phyloP scores from a whole-genome alignment of 371 early-diverging fungal species.

The Scutellospora calospora region DNA sequence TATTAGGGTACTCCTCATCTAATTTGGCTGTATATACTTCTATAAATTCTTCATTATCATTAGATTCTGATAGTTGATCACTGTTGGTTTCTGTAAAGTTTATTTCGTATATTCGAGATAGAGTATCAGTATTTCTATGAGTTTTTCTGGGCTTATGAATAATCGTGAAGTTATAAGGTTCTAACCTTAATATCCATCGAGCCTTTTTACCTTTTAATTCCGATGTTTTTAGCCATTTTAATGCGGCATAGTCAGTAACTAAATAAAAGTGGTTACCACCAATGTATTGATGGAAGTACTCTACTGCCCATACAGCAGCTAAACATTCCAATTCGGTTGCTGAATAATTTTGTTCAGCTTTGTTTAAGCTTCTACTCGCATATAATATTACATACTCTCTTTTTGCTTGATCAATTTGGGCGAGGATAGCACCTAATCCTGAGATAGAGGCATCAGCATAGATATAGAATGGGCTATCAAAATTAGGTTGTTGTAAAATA shows the following conservation, averaged over 20 bases:
- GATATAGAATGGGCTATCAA: conserved; percentile 46
- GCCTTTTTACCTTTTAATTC: background rate
- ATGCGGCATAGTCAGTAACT: background rate
- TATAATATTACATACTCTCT: conserved; percentile 41
- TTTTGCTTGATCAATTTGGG: conserved; percentile 49
- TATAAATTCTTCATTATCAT: no score
- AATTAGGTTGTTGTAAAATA: conserved; percentile 54
- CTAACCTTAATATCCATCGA: background rate
- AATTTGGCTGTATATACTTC: no score
- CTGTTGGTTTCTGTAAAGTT: no score
- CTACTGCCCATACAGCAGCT: conserved; percentile 51
- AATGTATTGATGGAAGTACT: conserved; percentile 52
- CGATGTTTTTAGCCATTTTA: background rate
- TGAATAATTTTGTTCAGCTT: no score
- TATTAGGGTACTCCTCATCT: no score
- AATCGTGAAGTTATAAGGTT: background rate
- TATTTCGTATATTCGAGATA: no score
- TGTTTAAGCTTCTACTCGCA: conserved; percentile 29
- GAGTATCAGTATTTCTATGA: background rate
- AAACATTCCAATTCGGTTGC: conserved; percentile 53
- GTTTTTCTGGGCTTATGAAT: background rate
- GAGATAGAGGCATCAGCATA: conserved; percentile 62
- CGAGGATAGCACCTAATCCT: conserved; percentile 57
- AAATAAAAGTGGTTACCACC: conserved; percentile 9
- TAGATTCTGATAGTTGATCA: no score